phyloP scores from a whole-genome alignment of 495 filamentous ascomycete species.

The Podospora pseudoanserina region DNA sequence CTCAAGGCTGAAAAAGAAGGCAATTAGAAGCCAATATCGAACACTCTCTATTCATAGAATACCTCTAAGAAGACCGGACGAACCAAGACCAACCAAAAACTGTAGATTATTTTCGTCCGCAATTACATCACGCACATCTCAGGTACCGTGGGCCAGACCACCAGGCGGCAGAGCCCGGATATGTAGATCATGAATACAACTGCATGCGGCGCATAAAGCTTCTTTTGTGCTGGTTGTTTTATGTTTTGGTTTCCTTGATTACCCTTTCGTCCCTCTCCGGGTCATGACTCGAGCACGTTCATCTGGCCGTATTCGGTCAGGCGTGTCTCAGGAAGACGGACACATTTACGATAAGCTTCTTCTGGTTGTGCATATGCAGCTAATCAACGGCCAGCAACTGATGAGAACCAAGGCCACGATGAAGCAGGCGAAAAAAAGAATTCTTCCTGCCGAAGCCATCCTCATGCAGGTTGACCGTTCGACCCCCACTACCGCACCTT shows the following conservation, averaged over 20 bases:
- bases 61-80: neutral
- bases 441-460: neutral
- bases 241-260: slow-evolving; percentile 1
- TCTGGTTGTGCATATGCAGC: neutral
- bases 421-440: neutral
- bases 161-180: too few relatives aligned
- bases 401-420: neutral
- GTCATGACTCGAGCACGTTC: neutral
- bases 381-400: neutral
- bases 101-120: neutral
- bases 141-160: neutral
- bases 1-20: slow-evolving; percentile 8
- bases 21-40: neutral
- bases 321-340: neutral
- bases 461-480: neutral
- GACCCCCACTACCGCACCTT: neutral
- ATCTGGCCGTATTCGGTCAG: neutral
- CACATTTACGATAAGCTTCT: neutral
- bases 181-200: neutral
- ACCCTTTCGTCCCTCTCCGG: neutral
- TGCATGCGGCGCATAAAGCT: slow-evolving; percentile 7
- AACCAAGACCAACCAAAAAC: neutral
- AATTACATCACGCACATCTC: slow-evolving; percentile 4
- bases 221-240: slow-evolving; percentile 3
- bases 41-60: neutral